Evolutionary conservation across 306 rosid species (phyloP), one percentile per base, ranked within the genome.

Genomic region (Lotus japonicus): DNA sequence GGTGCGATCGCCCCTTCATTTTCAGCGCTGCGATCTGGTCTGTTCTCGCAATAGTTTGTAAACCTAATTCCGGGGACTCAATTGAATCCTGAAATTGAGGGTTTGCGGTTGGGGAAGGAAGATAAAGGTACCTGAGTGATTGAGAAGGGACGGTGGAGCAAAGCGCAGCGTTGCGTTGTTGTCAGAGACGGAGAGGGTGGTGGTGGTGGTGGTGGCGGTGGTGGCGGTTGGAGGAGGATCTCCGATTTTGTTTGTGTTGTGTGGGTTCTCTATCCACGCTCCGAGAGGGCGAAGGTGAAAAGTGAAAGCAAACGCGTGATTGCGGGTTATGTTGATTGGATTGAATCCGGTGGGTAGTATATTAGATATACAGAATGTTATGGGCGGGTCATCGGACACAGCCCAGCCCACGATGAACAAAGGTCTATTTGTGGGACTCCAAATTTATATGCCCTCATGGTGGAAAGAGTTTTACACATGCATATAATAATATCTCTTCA

Each of bases 1-100:
- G 95, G 78, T 90, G 89, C 17, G 97, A 94, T 81, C 95, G 88
- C 54, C 98, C 96, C 58, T 84, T 89, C 95, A 89, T 89, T 21
- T 13, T 74, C 36, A 9, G 39, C 38, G 54, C 28, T 41, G 54
- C 64, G 43, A 64, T 65, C 70, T 65, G 45, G 15, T 48, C 55
- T 45, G 56, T 19, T 13, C 69, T 13, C 45, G 13, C 13, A 41
- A 11, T 9, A 11, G 1, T 9, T 38, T 2, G 5, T 64, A 45
- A 64, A 64, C 42, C 69, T 64, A 64, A 64, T 64, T 45, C 9
- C 0, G 15, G 26, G 7, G 13, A 21, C 63, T 57, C 4, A 14
- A 12, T 38, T 59, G 8, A 28, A 64, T 64, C 49, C 2, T 15
- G 45, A 64, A 46, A 46, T 14, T 48, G 9, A 48, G 45, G 58